A percentile compares a stretch with the other conserved stretches of the same genome.
These are phyloP conservation scores for Dactylella cylindrospora DNA, from an alignment of 2,329 filamentous ascomycete species.

Conservation along the genomic window DNA sequence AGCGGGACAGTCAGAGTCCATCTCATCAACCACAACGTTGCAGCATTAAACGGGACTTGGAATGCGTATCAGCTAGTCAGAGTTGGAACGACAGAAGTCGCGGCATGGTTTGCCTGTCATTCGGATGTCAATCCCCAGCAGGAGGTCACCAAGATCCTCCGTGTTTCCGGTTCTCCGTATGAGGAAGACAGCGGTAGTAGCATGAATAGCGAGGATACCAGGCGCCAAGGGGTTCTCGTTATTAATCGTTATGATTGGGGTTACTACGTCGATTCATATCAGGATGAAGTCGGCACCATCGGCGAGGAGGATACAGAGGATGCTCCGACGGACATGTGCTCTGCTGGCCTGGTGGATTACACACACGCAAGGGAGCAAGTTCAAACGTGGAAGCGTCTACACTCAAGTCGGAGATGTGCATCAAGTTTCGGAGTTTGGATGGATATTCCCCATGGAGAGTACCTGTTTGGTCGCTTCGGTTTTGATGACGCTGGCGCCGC, in stretches of 20 bases:
- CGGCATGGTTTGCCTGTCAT: slow-evolving; percentile 27
- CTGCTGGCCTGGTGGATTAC: slow-evolving; percentile 39
- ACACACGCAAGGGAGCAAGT: slow-evolving; percentile 20
- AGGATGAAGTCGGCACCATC: slow-evolving; percentile 12
- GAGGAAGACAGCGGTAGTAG: slow-evolving; percentile 36
- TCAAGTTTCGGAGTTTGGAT: slow-evolving; percentile 24
- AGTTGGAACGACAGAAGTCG: not conserved
- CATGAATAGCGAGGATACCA: slow-evolving; percentile 39
- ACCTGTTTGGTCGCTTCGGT: slow-evolving; percentile 37
- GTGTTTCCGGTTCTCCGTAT: slow-evolving; percentile 40
- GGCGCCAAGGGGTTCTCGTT: slow-evolving; percentile 27
- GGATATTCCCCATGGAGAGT: slow-evolving; percentile 33
- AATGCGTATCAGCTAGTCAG: slow-evolving; percentile 12
- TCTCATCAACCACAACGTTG: slow-evolving; percentile 6
- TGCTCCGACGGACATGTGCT: slow-evolving; percentile 9
- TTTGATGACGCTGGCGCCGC: slow-evolving; percentile 8
- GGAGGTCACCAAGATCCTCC: slow-evolving; percentile 34
- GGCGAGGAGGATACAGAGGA: slow-evolving; percentile 2
- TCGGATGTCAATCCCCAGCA: slow-evolving; percentile 11
- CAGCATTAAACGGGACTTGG: slow-evolving; percentile 14
- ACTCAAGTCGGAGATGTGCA: slow-evolving; percentile 9
- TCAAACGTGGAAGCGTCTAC: slow-evolving; percentile 23
- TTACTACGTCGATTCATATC: slow-evolving; percentile 18
- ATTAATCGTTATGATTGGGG: slow-evolving; percentile 45
- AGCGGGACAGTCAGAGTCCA: slow-evolving; percentile 9